Percentiles rank a stretch among this genome's conserved stretches.
Conservation (phyloP, 257 asterid species). For the Anisodus acutangulus region DNA sequence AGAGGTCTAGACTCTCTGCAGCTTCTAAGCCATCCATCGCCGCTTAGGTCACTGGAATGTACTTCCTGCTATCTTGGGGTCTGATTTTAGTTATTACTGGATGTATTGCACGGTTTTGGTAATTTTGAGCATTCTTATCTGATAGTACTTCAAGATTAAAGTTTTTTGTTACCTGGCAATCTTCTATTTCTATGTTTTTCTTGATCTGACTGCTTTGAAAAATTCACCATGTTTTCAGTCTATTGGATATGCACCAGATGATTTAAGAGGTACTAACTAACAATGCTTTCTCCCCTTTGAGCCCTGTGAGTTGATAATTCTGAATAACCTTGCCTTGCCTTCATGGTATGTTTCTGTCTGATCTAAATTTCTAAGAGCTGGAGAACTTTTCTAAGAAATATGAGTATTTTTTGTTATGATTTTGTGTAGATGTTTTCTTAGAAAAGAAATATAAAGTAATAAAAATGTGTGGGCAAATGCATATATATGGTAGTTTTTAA, state of each 20-base stretch:
- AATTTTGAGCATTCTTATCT: background rate
- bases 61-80: background rate
- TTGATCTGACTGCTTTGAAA: background rate
- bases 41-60: background rate
- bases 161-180: background rate
- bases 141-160: background rate
- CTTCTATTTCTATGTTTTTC: background rate
- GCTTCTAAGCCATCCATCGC: constrained; percentile 22
- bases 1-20: constrained; percentile 30
- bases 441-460: no score
- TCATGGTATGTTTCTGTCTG: no score
- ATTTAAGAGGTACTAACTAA: background rate
- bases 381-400: no score
- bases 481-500: no score
- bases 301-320: background rate
- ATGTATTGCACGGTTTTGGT: background rate
- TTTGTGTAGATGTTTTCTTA: no score
- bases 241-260: background rate
- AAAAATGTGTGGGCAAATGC: no score
- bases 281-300: background rate
- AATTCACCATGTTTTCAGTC: background rate
- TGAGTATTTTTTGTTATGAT: no score
- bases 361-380: no score
- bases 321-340: background rate
- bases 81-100: background rate